phyloP scores from a whole-genome alignment of 768 basidiomycete species.

The Tylopilus intermedius region DNA sequence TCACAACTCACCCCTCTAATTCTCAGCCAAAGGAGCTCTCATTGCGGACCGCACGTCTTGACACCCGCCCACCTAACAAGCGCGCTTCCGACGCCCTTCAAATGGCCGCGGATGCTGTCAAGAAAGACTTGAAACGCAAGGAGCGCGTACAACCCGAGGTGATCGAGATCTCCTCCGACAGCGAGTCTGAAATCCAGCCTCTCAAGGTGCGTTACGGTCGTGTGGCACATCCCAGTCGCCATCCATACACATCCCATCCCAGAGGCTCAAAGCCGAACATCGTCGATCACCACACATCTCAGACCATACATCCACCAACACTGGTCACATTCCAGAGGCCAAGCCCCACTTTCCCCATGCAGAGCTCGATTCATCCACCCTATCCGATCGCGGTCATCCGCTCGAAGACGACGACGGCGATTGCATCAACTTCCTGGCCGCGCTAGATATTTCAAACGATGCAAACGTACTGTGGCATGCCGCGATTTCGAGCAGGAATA shows the following conservation, averaged over 20 bases:
- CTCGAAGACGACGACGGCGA: constrained; percentile 25
- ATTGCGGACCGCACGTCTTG: constrained; percentile 11
- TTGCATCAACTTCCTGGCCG: constrained; percentile 19
- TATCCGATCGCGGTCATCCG: not conserved
- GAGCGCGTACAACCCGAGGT: constrained; percentile 6
- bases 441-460: constrained; percentile 30
- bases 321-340: not conserved
- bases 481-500: not conserved
- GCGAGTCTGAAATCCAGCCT: constrained; percentile 21
- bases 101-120: constrained; percentile 13
- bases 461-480: constrained; percentile 18
- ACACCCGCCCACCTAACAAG: constrained; percentile 16
- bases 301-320: not conserved
- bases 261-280: constrained; percentile 20
- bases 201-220: constrained; percentile 17
- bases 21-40: constrained; percentile 20
- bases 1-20: constrained; percentile 6
- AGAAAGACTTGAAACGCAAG: constrained; percentile 23
- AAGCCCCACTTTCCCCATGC: not conserved
- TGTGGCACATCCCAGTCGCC: not conserved
- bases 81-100: constrained; percentile 17
- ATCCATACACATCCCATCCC: not conserved
- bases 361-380: constrained; percentile 3
- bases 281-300: not conserved
- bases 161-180: constrained; percentile 29